phyloP scores from a whole-genome alignment of 2,329 filamentous ascomycete genomes.

The Nemania abortiva region DNA sequence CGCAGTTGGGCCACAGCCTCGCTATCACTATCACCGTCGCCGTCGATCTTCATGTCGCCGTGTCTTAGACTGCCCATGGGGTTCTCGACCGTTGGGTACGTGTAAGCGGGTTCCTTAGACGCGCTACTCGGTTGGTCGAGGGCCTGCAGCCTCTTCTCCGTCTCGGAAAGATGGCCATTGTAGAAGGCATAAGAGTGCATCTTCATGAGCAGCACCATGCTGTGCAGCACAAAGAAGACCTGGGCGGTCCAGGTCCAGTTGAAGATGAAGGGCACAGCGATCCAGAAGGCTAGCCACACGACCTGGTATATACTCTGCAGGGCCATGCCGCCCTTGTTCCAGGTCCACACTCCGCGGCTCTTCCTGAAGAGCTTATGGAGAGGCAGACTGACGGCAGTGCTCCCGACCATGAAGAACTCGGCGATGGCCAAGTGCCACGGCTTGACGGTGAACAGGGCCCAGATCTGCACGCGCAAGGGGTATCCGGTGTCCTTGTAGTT shows the following conservation, averaged over 20 bases:
- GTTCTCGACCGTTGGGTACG: conserved; percentile 76
- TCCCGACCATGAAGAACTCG: conserved; percentile 86
- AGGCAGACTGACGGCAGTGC: conserved; percentile 77
- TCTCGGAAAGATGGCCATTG: conserved; percentile 93
- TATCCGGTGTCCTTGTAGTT: conserved; percentile 95
- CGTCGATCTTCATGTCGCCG: conserved; percentile 52
- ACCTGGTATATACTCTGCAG: conserved; percentile 87
- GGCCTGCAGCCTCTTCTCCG: conserved; percentile 80
- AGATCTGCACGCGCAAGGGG: conserved; percentile 86
- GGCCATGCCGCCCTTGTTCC: conserved; percentile 81
- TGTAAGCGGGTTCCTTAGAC: conserved; percentile 77
- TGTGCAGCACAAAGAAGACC: conserved; percentile 92
- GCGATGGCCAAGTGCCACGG: conserved; percentile 86
- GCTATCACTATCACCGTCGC: conserved; percentile 56
- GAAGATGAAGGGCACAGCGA: conserved; percentile 83
- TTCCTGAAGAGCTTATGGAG: conserved; percentile 76
- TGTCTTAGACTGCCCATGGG: conserved; percentile 55
- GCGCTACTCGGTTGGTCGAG: conserved; percentile 82
- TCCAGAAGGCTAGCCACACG: conserved; percentile 85
- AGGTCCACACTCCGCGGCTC: conserved; percentile 70
- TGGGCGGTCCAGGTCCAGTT: conserved; percentile 98
- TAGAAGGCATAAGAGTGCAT: conserved; percentile 99
- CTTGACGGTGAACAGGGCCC: conserved; percentile 88
- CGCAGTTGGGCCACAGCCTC: conserved; percentile 76
- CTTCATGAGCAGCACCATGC: conserved; percentile 95